phyloP scores from a whole-genome alignment of 1,284 basidiomycete species.

The Cystobasidiaceae sp. region DNA sequence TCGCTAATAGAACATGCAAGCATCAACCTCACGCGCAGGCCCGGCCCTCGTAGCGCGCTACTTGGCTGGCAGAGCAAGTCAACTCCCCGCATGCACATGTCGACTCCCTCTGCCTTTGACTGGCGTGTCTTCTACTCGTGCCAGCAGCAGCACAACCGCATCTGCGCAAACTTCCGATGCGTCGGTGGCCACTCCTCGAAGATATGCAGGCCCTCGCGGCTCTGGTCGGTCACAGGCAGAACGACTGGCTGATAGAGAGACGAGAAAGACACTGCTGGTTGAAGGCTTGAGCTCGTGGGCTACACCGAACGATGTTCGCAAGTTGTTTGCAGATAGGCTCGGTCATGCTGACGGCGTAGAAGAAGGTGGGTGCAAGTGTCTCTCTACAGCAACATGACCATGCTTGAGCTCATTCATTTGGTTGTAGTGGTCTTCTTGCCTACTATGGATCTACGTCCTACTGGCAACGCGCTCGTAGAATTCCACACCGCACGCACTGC shows the following conservation, averaged over 20 bases:
- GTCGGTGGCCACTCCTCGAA: background rate
- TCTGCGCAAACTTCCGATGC: background rate
- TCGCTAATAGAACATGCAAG: constrained; percentile 5
- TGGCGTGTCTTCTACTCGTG: background rate
- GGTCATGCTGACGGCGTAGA: background rate
- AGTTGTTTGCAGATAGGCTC: background rate
- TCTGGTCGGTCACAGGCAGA: constrained; percentile 9
- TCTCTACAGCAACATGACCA: background rate
- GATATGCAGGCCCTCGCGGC: background rate
- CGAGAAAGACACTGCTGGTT: background rate
- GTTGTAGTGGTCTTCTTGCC: constrained; percentile 1
- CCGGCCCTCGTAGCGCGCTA: background rate
- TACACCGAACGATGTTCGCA: constrained; percentile 7
- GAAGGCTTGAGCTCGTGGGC: background rate
- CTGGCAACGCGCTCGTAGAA: constrained; percentile 5
- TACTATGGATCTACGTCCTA: background rate
- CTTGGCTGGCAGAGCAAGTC: background rate
- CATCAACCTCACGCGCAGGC: constrained; percentile 16
- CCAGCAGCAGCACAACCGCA: background rate
- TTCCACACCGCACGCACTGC: background rate
- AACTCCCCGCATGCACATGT: constrained; percentile 14
- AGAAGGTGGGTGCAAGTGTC: background rate
- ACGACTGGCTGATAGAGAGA: constrained; percentile 1
- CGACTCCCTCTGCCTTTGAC: background rate
- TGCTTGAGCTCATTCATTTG: background rate